Conservation (phyloP, 75 land plant genomes). For the Pinus taeda region DNA sequence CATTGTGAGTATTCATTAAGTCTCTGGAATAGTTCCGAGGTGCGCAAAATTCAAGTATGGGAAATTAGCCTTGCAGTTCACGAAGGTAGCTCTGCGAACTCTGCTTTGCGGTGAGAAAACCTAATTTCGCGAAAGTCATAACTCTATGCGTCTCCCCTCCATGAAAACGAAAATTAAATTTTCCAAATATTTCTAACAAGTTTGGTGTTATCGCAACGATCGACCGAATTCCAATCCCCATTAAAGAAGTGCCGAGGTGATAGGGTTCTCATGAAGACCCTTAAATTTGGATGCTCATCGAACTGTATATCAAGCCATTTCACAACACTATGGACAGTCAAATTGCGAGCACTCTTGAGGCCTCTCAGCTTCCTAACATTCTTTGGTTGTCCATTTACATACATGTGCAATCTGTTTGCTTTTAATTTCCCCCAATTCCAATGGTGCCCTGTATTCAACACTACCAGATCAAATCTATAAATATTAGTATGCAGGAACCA, state of each 20-base stretch:
- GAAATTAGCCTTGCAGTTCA: too few relatives aligned
- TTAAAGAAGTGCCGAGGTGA: conserved; percentile 89
- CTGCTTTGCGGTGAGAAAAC: too few relatives aligned
- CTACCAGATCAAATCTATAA: conserved; percentile 61
- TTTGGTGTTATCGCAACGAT: conserved; percentile 69
- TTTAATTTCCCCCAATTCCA: conserved; percentile 92
- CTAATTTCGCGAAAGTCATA: too few relatives aligned
- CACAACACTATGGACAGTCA: conserved; percentile 49
- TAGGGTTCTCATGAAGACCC: conserved; percentile 62
- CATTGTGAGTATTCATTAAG: too few relatives aligned
- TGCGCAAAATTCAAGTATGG: too few relatives aligned
- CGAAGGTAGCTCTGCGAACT: too few relatives aligned
- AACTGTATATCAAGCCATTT: conserved; percentile 63
- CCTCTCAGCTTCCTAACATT: conserved; percentile 15
- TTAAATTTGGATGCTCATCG: conserved; percentile 30
- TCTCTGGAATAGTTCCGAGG: too few relatives aligned
- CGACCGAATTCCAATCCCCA: conserved; percentile 97
- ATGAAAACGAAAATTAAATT: too few relatives aligned
- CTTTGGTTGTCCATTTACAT: conserved; percentile 56
- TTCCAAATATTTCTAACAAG: too few relatives aligned
- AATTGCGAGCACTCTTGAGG: conserved; percentile 50
- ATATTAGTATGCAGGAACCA: conserved; percentile 51
- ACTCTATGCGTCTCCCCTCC: too few relatives aligned
- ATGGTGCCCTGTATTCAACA: conserved; percentile 94
- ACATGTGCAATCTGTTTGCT: conserved; percentile 68